These are phyloP conservation scores for Nigrospora oryzae DNA, from an alignment of 2,329 filamentous ascomycete species.

Conservation along the genomic window DNA sequence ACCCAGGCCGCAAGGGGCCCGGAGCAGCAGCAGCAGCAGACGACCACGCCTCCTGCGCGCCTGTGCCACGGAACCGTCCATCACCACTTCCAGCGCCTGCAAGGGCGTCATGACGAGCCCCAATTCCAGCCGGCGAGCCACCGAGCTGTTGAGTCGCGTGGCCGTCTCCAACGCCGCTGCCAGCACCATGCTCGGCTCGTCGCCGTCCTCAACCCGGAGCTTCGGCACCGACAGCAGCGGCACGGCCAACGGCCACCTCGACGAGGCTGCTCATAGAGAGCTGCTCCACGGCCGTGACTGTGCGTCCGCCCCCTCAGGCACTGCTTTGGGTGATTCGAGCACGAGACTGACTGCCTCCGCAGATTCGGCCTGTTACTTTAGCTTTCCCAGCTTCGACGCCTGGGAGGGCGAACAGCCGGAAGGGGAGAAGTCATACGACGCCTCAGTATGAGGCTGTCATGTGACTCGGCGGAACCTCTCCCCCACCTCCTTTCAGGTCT, in stretches of 20 bases:
- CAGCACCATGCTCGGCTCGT: constrained; percentile 19
- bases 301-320: constrained; percentile 7
- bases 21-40: constrained; percentile 23
- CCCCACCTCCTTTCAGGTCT: too few species aligned
- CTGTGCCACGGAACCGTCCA: constrained; percentile 47
- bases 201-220: constrained; percentile 24
- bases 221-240: constrained; percentile 22
- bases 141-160: constrained; percentile 46
- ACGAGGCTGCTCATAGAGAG: constrained; percentile 10
- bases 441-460: constrained; percentile 10
- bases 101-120: constrained; percentile 40
- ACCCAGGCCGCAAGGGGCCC: constrained; percentile 20
- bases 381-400: constrained; percentile 66
- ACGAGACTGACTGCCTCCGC: constrained; percentile 8
- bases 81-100: constrained; percentile 46
- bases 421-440: constrained; percentile 25
- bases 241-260: constrained; percentile 9
- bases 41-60: constrained; percentile 47
- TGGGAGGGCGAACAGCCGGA: constrained; percentile 43
- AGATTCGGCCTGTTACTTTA: constrained; percentile 54
- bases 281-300: constrained; percentile 10
- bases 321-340: neutral
- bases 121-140: constrained; percentile 39
- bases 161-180: constrained; percentile 38
- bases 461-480: neutral